Conservation (phyloP, 768 basidiomycete species). For the Lentinula lateritia region DNA sequence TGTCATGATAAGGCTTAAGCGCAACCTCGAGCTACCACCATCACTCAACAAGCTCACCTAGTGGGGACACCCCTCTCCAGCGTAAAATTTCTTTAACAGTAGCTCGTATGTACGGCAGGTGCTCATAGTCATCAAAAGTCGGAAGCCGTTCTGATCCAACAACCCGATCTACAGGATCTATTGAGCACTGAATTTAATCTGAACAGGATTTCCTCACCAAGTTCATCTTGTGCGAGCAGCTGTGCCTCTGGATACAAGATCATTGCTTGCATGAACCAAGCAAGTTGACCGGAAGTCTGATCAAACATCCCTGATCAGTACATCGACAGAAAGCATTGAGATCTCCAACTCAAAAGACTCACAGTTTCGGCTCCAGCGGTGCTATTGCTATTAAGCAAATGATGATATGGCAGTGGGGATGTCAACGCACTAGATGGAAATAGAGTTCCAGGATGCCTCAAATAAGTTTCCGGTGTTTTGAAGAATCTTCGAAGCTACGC, state of each 20-base stretch:
- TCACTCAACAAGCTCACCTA: conserved; percentile 17
- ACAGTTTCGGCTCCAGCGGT: conserved; percentile 3
- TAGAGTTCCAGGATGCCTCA: neutral
- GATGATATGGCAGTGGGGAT: neutral
- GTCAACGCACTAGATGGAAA: conserved; percentile 5
- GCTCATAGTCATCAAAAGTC: conserved; percentile 21
- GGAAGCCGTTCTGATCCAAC: conserved; percentile 27
- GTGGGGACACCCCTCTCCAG: conserved; percentile 25
- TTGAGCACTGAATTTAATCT: neutral
- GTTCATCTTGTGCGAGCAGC: conserved; percentile 28
- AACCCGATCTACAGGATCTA: conserved; percentile 18
- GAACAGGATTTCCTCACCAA: conserved; percentile 7
- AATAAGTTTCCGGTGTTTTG: neutral
- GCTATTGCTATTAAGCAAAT: neutral
- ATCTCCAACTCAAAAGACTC: neutral
- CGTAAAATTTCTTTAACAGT: conserved; percentile 29
- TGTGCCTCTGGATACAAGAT: conserved; percentile 28
- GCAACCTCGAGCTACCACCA: neutral
- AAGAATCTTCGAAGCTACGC: neutral
- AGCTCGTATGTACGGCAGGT: conserved; percentile 28
- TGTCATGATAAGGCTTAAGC: neutral
- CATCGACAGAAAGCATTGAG: neutral
- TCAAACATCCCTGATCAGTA: conserved; percentile 4
- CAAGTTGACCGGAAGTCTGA: conserved; percentile 29
- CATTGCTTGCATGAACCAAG: conserved; percentile 31